These are phyloP conservation scores for Chaetoceros muelleri DNA, from an alignment of 108 stramenopile genomes.

Conservation along the genomic window DNA sequence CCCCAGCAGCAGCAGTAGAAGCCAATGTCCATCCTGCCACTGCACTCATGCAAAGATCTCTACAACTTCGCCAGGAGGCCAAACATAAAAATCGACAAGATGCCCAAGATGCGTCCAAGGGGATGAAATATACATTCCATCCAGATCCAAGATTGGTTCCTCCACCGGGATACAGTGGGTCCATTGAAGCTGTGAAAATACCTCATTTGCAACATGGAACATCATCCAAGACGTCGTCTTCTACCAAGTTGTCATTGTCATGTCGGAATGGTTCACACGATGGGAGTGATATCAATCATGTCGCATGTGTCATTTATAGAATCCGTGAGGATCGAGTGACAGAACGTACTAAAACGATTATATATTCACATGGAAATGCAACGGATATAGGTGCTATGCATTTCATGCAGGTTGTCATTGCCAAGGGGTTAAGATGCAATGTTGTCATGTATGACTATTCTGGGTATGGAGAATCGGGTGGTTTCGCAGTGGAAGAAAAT, in stretches of 20 bases:
- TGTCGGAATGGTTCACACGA: too few species aligned
- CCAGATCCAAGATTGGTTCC: conserved; percentile 39
- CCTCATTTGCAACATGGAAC: conserved; percentile 33
- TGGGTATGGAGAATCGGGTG: conserved; percentile 78
- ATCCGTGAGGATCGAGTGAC: conserved; percentile 21
- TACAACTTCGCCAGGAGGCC: conserved; percentile 41
- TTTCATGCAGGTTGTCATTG: conserved; percentile 43
- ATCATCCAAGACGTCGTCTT: too few species aligned
- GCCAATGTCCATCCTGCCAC: conserved; percentile 34
- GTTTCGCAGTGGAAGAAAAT: conserved; percentile 64
- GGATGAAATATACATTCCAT: conserved; percentile 39
- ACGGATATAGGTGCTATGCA: conserved; percentile 83
- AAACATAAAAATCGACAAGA: conserved; percentile 48
- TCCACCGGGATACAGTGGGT: conserved; percentile 22
- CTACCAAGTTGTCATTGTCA: not conserved
- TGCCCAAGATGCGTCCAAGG: conserved; percentile 37
- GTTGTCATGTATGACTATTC: conserved; percentile 81
- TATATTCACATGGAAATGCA: conserved; percentile 88
- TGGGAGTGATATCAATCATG: conserved; percentile 14
- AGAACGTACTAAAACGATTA: conserved; percentile 49
- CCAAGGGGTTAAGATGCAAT: conserved; percentile 53
- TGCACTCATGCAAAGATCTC: conserved; percentile 56
- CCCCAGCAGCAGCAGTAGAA: conserved; percentile 5
- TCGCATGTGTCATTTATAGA: conserved; percentile 57
- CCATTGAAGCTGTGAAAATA: conserved; percentile 53